Conservation (phyloP, 257 asterid genomes). For the Capsicum rhomboideum region DNA sequence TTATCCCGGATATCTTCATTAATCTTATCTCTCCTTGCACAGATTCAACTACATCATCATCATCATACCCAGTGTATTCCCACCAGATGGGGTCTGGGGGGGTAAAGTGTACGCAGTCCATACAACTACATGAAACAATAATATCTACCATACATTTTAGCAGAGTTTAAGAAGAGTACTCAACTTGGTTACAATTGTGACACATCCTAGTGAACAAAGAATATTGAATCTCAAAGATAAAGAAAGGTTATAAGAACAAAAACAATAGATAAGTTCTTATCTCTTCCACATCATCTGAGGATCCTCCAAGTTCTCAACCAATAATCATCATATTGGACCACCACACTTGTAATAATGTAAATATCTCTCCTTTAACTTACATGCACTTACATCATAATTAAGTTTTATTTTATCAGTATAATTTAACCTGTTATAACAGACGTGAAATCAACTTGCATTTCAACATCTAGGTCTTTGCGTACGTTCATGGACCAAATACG, state of each 20-base stretch:
- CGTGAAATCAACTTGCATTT: no score
- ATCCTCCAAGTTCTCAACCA: neutral
- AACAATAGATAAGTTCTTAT: neutral
- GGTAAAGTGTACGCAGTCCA: no score
- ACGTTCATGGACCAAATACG: neutral
- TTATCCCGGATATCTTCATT: no score
- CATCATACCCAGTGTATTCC: no score
- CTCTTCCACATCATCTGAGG: neutral
- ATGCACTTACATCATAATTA: neutral
- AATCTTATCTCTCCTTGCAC: no score
- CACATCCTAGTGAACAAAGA: neutral
- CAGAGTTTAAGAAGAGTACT: neutral
- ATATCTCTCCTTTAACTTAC: neutral
- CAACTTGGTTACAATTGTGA: neutral
- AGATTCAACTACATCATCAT: no score
- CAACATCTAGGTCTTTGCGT: no score
- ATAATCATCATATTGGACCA: neutral
- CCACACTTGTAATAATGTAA: neutral
- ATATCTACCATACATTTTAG: neutral
- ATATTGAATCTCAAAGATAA: neutral
- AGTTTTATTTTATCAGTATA: no score
- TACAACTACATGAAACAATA: neutral
- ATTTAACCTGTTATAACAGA: neutral
- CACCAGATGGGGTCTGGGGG: no score
- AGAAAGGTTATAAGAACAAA: neutral